A percentile compares a stretch with the other conserved stretches of the same genome.
Conservation (phyloP, 2,329 filamentous ascomycete genomes). For the Monilinia fructicola region DNA sequence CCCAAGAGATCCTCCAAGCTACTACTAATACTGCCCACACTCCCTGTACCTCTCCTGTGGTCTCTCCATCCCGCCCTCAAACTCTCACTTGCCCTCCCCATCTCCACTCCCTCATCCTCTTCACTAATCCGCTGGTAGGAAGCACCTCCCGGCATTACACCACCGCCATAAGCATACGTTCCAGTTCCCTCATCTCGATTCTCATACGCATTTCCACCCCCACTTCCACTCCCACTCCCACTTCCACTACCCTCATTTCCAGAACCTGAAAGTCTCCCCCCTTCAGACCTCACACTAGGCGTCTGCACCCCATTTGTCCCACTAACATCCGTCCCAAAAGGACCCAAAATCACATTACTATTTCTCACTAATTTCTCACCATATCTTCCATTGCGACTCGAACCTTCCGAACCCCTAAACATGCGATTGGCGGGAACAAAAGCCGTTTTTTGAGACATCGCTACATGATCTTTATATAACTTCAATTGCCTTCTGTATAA, state of each 20-base stretch:
- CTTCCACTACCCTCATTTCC: constrained; percentile 14
- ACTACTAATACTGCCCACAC: constrained; percentile 40
- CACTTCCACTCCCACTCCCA: constrained; percentile 9
- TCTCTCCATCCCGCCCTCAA: constrained; percentile 41
- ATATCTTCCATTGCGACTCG: constrained; percentile 1
- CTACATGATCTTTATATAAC: constrained; percentile 69
- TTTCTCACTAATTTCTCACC: not conserved
- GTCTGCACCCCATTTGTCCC: constrained; percentile 7
- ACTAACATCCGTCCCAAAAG: constrained; percentile 35
- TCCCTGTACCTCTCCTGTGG: not conserved
- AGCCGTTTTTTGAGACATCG: constrained; percentile 59
- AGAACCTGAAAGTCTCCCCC: not conserved
- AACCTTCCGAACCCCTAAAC: constrained; percentile 6
- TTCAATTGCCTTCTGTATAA: constrained; percentile 69
- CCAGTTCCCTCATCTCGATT: constrained; percentile 4
- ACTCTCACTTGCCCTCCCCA: constrained; percentile 23
- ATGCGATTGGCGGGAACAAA: constrained; percentile 34
- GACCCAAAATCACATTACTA: constrained; percentile 29
- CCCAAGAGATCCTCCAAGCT: constrained; percentile 56
- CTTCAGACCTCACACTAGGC: constrained; percentile 15
- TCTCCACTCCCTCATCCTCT: constrained; percentile 32
- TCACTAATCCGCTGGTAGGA: constrained; percentile 36
- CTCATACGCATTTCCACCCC: not conserved
- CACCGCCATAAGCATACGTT: constrained; percentile 29
- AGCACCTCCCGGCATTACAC: constrained; percentile 30